Evolutionary conservation across 176 grass and related monocot species (phyloP), one percentile per base, ranked within the genome.

Genomic region (Aegilops umbellulata): DNA sequence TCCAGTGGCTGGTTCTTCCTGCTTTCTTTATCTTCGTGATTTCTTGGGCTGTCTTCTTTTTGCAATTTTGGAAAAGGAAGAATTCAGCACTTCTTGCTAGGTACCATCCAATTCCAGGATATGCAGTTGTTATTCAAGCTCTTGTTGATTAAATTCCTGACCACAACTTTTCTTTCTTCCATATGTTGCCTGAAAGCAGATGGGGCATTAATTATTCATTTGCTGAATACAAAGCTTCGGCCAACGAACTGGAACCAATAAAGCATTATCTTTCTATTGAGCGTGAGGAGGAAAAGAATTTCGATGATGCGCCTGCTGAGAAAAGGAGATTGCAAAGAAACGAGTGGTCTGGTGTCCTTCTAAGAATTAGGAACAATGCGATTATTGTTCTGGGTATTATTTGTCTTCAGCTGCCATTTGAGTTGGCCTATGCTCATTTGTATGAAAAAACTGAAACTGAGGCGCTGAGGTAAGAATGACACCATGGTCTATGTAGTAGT

Each of bases 21-120:
- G 68, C 82, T 82, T 99, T 96, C 89, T 99, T 99, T 86, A 86
- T 99, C 76, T 96, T 99, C 51, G 64, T 99, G 58, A 90, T 96
- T 83, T 94, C 92, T 69, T 96, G 97, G 97, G 97, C 97, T 22
- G 94, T 96, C 55, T 86, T 99, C 79, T 94, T 99, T 83, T 88
- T 99, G 71, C 97, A 99, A 88, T 99, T 99, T 78, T 99, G 97
- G 97, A 99, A 99, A 84, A 87, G 97, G 53, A 96, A 99, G 72
- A 99, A 99, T 93, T 90, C 97, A 79, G 90, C 92, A 72, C 85
- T 99, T 85, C 82, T 96, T 85, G 90, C 92, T 76, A 94, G 97
- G 97, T 96, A 87, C 71, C 20, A 63, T 42, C 1, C 22, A 60
- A 84, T 76, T 71, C 42, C 16, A 85, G 16, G 34, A 72, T 20